Percentiles rank a stretch among this genome's conserved stretches.
phyloP scores from a whole-genome alignment of 192 early-diverging fungal genomes.

The Entomortierella lignicola region DNA sequence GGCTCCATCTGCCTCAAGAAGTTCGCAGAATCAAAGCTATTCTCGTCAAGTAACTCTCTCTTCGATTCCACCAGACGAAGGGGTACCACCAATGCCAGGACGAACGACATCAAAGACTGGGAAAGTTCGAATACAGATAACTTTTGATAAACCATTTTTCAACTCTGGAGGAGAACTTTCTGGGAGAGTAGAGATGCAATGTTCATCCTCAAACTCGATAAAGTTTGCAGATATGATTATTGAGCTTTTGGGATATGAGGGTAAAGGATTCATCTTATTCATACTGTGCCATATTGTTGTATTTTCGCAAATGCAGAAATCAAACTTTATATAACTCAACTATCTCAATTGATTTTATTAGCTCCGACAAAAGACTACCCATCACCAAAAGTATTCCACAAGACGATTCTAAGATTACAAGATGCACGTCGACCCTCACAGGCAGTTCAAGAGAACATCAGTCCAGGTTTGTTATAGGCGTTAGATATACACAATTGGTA shows the following conservation, averaged over 20 bases:
- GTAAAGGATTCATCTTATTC: not conserved
- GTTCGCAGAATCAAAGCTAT: slow-evolving; percentile 8
- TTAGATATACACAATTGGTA: no score
- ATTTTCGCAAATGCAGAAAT: no score
- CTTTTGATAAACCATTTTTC: slow-evolving; percentile 45
- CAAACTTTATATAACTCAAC: no score
- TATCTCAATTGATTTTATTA: not conserved
- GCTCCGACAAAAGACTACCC: slow-evolving; percentile 44
- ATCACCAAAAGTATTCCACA: slow-evolving; percentile 41
- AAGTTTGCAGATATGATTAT: slow-evolving; percentile 45
- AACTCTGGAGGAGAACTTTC: slow-evolving; percentile 54
- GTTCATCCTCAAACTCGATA: slow-evolving; percentile 41
- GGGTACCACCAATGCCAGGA: slow-evolving; percentile 42
- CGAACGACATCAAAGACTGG: slow-evolving; percentile 44
- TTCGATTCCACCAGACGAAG: slow-evolving; percentile 28
- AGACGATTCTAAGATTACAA: slow-evolving; percentile 35
- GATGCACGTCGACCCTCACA: slow-evolving; percentile 41
- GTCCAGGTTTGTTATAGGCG: slow-evolving; percentile 34
- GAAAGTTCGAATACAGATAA: slow-evolving; percentile 42
- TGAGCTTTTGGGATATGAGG: slow-evolving; percentile 51
- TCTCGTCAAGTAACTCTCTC: slow-evolving; percentile 43
- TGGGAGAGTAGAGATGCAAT: slow-evolving; percentile 44
- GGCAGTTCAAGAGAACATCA: slow-evolving; percentile 42
- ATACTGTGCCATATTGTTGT: no score
- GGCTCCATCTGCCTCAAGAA: not conserved